Conservation (phyloP, 495 filamentous ascomycete genomes). For the Cladorrhinum samala region DNA sequence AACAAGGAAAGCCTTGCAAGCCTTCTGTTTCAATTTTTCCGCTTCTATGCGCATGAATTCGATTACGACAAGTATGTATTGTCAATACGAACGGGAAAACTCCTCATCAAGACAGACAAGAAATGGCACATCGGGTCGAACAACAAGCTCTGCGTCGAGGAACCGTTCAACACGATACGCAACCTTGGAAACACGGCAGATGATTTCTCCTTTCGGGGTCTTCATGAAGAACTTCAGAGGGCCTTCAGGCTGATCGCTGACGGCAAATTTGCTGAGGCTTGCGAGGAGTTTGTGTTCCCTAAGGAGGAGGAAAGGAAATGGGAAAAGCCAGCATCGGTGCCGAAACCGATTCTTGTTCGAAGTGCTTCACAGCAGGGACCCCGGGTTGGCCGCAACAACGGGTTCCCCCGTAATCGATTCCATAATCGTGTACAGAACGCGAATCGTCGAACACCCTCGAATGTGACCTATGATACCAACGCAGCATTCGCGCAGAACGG, state of each 20-base stretch:
- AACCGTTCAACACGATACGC: constrained; percentile 89
- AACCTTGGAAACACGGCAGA: constrained; percentile 97
- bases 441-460: constrained; percentile 35
- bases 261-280: constrained; percentile 70
- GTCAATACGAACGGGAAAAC: constrained; percentile 77
- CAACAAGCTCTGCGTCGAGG: constrained; percentile 88
- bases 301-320: constrained; percentile 73
- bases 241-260: constrained; percentile 77
- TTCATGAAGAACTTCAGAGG: constrained; percentile 82
- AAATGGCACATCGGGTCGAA: constrained; percentile 71
- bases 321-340: constrained; percentile 58
- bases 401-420: constrained; percentile 52
- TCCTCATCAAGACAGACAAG: constrained; percentile 82
- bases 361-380: constrained; percentile 46
- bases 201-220: constrained; percentile 81
- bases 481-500: constrained; percentile 14
- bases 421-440: constrained; percentile 46
- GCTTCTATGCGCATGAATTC: constrained; percentile 87
- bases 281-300: constrained; percentile 78
- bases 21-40: constrained; percentile 89
- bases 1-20: constrained; percentile 81
- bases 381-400: constrained; percentile 50
- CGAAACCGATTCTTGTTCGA: constrained; percentile 42
- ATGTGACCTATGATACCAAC: constrained; percentile 33
- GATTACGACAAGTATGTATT: constrained; percentile 80